Base-by-base conservation (phyloP, 352 stramenopile genomes). In the Phytophthora ohioensis region DNA sequence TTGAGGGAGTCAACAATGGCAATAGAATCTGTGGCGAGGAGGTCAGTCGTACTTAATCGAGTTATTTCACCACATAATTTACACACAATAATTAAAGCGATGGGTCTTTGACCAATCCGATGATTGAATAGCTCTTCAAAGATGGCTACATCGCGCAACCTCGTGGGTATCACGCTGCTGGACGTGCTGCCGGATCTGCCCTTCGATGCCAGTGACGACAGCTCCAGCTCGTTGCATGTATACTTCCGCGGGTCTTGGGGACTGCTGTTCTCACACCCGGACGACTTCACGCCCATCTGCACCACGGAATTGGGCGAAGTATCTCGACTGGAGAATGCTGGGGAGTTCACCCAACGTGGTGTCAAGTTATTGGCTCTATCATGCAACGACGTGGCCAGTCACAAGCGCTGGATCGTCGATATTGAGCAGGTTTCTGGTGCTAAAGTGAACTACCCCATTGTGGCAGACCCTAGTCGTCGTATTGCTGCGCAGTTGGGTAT, bases 211-310 rank as follows among this genome's bases (percentile, higher is more conserved):
- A 91, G 82, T 63, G 78, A 88, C 55, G 87, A 80, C 54, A 61
- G 55, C 32, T 78, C 82, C 68, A 79, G 68, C 39, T 74, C 75
- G 39, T 73, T 96, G 39, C 81, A 94, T 49, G 57, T 76, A 34
- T 92, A 92, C 77, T 85, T 94, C 52, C 73, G 72, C 7, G 82
- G 77, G 52, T 79, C 69, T 5, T 94, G 84, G 88, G 84, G 78
- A 2, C 49, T 92, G 59, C 66, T 97, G 13, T 96, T 96, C 71
- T 93, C 76, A 57, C 92, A 98, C 64, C 93, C 92, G 17, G 88
- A 91, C 55, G 92, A 98, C 75, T 98, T 97, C 74, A 98, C 92
- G 38, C 94, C 94, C 13, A 94, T 98, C 55, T 98, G 93, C 76
- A 98, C 93, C 12, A 98, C 93, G 3, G 93, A 98, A 69, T 83